Evolutionary conservation across 2,329 filamentous ascomycete species (phyloP).

Genomic region (Alternaria conjuncta): DNA sequence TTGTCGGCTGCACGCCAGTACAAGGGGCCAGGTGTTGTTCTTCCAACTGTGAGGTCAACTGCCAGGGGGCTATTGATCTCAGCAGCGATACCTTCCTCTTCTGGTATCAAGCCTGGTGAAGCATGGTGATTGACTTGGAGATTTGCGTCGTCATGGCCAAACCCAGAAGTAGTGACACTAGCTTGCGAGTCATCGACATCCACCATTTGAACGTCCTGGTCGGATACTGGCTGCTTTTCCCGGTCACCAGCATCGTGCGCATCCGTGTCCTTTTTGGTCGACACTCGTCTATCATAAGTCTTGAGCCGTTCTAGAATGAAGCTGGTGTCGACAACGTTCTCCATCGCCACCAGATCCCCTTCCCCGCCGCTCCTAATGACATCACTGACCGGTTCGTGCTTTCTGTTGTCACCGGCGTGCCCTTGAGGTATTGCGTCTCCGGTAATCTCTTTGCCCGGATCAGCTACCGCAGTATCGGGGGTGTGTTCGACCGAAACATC

Average conservation of each 20-base stretch:
- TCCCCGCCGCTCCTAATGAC: not conserved
- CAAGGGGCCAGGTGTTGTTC: not conserved
- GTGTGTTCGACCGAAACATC: not conserved
- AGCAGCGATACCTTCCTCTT: not conserved
- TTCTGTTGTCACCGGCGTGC: not conserved
- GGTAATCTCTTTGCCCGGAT: fast-evolving
- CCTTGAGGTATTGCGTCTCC: not conserved
- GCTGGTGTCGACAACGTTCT: not conserved
- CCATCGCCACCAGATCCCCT: not conserved
- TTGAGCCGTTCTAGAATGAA: not conserved
- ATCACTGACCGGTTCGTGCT: fast-evolving
- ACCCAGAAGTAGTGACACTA: not conserved
- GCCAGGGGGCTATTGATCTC: fast-evolving
- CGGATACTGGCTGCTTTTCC: not conserved
- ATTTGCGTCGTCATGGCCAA: fast-evolving
- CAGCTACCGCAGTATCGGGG: no score
- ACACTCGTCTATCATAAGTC: not conserved
- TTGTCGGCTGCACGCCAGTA: not conserved
- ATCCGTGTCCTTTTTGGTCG: not conserved
- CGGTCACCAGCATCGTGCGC: not conserved
- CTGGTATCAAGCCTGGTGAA: fast-evolving
- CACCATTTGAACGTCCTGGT: not conserved
- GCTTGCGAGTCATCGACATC: not conserved
- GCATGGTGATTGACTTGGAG: not conserved
- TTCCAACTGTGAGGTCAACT: not conserved